phyloP scores from a whole-genome alignment of 169 alveolate genomes.

The Plasmodium fragile region DNA sequence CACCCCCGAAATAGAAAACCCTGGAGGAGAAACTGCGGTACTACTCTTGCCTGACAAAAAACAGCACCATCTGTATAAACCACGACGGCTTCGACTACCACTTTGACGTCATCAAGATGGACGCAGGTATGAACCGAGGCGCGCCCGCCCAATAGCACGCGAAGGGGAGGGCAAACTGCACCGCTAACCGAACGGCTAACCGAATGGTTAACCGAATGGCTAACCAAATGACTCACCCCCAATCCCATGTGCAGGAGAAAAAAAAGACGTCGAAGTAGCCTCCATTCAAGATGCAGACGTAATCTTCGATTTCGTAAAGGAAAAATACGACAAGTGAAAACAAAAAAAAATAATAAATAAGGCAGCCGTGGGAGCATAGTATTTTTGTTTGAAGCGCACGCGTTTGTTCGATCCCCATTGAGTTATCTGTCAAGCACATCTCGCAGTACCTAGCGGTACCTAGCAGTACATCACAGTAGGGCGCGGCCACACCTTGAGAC shows the following conservation, averaged over 20 bases:
- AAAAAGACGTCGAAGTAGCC: slow-evolving; percentile 63
- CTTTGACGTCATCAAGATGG: slow-evolving; percentile 55
- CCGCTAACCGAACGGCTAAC: background rate
- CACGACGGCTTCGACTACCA: slow-evolving; percentile 20
- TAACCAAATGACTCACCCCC: background rate
- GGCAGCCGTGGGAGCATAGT: background rate
- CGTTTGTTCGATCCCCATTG: background rate
- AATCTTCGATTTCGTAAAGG: slow-evolving; percentile 66
- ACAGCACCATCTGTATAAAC: slow-evolving; percentile 34
- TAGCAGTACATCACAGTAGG: no score
- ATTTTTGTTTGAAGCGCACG: background rate
- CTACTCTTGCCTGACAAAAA: slow-evolving; percentile 43
- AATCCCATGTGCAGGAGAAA: slow-evolving; percentile 24
- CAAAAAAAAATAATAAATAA: background rate
- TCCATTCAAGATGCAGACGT: slow-evolving; percentile 68
- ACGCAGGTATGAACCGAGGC: slow-evolving; percentile 17
- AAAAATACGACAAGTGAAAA: slow-evolving; percentile 38
- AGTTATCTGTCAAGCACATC: background rate
- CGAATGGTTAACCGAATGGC: background rate
- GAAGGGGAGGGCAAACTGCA: background rate
- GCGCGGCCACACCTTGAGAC: background rate
- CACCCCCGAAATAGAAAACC: slow-evolving; percentile 26
- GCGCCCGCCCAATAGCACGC: background rate
- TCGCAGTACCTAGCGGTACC: background rate
- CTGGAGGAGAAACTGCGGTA: slow-evolving; percentile 57